A percentile compares a stretch with the other conserved stretches of the same genome.
Evolutionary conservation across 805 yeast species (phyloP).

Genomic region (Ogataea ramenticola): DNA sequence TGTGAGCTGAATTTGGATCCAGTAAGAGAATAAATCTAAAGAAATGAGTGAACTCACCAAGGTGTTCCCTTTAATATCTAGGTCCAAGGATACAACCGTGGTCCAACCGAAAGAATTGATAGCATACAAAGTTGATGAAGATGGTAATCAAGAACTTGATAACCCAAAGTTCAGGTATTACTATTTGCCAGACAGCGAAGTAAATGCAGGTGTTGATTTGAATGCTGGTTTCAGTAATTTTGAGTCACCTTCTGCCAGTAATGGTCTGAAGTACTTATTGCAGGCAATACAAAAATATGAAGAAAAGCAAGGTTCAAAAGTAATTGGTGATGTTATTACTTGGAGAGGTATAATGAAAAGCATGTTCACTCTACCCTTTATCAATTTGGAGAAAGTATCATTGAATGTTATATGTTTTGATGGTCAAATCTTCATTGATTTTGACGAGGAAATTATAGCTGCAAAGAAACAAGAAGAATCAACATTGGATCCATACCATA

Average conservation of each 20-base stretch:
- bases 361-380: constrained; percentile 61
- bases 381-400: constrained; percentile 46
- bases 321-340: constrained; percentile 63
- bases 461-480: constrained; percentile 22
- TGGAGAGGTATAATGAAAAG: constrained; percentile 82
- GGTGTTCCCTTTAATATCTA: constrained; percentile 31
- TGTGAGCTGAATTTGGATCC: no score
- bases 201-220: constrained; percentile 53
- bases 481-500: constrained; percentile 27
- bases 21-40: no score
- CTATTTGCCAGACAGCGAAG: constrained; percentile 69
- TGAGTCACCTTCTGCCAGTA: constrained; percentile 40
- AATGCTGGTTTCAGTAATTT: constrained; percentile 58
- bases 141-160: constrained; percentile 42
- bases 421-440: constrained; percentile 60
- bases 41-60: constrained; percentile 4
- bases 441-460: constrained; percentile 24
- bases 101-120: constrained; percentile 82
- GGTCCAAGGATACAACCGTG: constrained; percentile 60
- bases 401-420: constrained; percentile 65
- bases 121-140: constrained; percentile 55
- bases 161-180: constrained; percentile 58
- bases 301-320: constrained; percentile 29
- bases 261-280: constrained; percentile 55
- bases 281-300: constrained; percentile 52